Evolutionary conservation across 306 rosid genomes (phyloP).

Genomic region (Vigna angularis): DNA sequence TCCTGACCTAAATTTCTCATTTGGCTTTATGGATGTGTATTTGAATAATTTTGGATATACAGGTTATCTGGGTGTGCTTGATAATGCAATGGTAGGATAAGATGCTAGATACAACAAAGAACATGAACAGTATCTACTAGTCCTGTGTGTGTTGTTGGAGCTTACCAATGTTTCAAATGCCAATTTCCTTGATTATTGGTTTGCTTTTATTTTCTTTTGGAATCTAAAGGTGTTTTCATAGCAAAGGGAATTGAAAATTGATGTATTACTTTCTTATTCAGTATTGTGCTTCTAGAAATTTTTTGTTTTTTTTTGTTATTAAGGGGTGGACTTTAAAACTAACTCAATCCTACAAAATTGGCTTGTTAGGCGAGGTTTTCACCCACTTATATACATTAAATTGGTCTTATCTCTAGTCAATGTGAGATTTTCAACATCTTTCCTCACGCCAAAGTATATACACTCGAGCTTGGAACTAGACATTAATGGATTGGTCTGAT

Average conservation of each 20-base stretch:
- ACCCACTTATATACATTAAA: too few species aligned
- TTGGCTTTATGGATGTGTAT: not conserved
- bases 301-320: not conserved
- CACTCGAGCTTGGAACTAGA: too few species aligned
- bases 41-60: not conserved
- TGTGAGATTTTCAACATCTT: too few species aligned
- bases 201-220: not conserved
- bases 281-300: conserved; percentile 1
- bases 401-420: too few species aligned
- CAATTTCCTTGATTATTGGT: not conserved
- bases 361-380: too few species aligned
- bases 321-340: too few species aligned
- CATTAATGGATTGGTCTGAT: too few species aligned
- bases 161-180: conserved; percentile 19
- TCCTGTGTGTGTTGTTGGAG: conserved; percentile 1
- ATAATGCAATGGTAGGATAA: conserved; percentile 19
- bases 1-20: too few species aligned
- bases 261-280: conserved; percentile 8
- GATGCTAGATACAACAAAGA: conserved; percentile 1
- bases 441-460: too few species aligned
- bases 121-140: not conserved
- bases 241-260: conserved; percentile 1
- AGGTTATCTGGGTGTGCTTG: not conserved
- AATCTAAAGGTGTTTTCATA: conserved; percentile 5
- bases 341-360: too few species aligned